Base-by-base conservation (phyloP, 2,329 filamentous ascomycete genomes). In the Didymosphaeria variabile region DNA sequence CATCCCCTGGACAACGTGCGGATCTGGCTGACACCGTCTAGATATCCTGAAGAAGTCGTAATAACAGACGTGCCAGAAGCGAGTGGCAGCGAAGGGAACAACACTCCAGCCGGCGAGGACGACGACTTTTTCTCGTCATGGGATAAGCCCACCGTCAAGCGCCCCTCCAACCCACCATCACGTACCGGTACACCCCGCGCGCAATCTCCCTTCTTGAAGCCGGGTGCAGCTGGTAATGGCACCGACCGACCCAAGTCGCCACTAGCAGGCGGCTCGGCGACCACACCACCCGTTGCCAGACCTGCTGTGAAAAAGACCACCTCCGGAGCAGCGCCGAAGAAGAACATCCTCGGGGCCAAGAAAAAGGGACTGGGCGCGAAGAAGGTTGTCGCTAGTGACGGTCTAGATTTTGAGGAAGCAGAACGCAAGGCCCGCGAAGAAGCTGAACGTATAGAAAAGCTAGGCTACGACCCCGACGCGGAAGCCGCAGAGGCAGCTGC, bases 81-180 rank as follows among this genome's bases (percentile, higher is more conserved):
- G 26, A 82, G 86, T 52, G 70, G 76, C 47, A 82, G 81, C 56
- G 90, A 92, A 62, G 89, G 87, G 67, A 84, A 88, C 40, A 88
- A 86, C 67, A 96, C 93, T 12, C 92, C 94, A n/a, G 87, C 91
- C 49, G 91, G 89, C 68, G 93, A 97, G 68, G 89, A 90, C 21
- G 94, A 97, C 74, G 95, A 98, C 78, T 99, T 99, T 85, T 99
- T 99, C 82, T 97, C 94, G 10, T 97, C 93, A 0, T 99, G 94
- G 95, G 95, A 98, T 76, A 97, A 98, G 83, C 95, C 95, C 23
- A 88, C 93, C 5, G 96, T 99, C 81, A 99, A 98, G 85, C 90
- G 93, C 71, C 94, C 94, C 38, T 97, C 93, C 66, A 97, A 97
- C 68, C 94, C 95, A 17, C 87, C 95, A 46, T 97, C 94, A 40